Evolutionary conservation across 495 filamentous ascomycete species (phyloP).

Genomic region (Penicillium argentinense): DNA sequence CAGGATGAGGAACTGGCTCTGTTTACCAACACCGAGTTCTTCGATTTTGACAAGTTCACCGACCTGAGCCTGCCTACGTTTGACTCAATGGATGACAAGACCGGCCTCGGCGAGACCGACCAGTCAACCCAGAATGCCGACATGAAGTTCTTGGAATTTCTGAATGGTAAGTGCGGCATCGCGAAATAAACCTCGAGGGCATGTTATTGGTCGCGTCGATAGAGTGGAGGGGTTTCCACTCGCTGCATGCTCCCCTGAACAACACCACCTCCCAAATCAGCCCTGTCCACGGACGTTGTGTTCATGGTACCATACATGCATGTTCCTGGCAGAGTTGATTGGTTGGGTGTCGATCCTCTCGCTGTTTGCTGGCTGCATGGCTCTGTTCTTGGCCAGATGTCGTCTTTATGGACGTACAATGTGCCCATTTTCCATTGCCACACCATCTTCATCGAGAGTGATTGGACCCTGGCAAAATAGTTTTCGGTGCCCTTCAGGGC

Average conservation of each 20-base stretch:
- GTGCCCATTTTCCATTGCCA: neutral
- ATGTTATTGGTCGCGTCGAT: constrained; percentile 12
- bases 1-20: constrained; percentile 76
- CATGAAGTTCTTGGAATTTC: constrained; percentile 47
- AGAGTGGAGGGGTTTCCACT: constrained; percentile 14
- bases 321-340: constrained; percentile 3
- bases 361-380: constrained; percentile 2
- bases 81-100: constrained; percentile 33
- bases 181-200: constrained; percentile 2
- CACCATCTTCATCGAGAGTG: neutral
- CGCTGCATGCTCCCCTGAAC: constrained; percentile 12
- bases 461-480: constrained; percentile 6
- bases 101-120: constrained; percentile 22
- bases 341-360: constrained; percentile 7
- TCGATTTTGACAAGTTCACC: constrained; percentile 74
- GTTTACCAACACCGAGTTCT: constrained; percentile 93
- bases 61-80: constrained; percentile 42
- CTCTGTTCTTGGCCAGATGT: constrained; percentile 14
- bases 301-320: constrained; percentile 4
- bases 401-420: constrained; percentile 13
- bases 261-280: constrained; percentile 13
- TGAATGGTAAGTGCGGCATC: constrained; percentile 39
- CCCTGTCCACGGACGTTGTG: constrained; percentile 3
- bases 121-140: constrained; percentile 27
- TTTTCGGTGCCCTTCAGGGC: constrained; percentile 20